These are phyloP conservation scores for Paradendryphiella salina DNA, from an alignment of 2,329 filamentous ascomycete species.

Conservation along the genomic window DNA sequence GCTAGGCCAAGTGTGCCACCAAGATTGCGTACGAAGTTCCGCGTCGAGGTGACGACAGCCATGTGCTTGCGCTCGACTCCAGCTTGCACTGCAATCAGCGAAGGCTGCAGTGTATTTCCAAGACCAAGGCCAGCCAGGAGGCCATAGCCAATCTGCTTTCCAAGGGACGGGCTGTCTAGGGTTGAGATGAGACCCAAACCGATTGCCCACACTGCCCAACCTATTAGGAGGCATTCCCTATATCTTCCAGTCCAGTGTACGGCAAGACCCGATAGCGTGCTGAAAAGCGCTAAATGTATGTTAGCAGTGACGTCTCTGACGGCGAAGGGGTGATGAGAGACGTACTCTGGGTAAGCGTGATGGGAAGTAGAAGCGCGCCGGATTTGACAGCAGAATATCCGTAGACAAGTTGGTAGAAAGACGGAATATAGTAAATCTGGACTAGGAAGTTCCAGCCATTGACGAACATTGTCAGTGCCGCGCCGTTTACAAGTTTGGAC, in stretches of 20 bases:
- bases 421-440: constrained; percentile 63
- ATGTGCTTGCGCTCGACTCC: constrained; percentile 56
- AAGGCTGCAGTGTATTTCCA: constrained; percentile 58
- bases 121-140: constrained; percentile 41
- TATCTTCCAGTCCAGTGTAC: constrained; percentile 27
- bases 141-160: constrained; percentile 25
- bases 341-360: constrained; percentile 46
- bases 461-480: constrained; percentile 54
- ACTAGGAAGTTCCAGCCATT: constrained; percentile 64
- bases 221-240: constrained; percentile 23
- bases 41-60: constrained; percentile 64
- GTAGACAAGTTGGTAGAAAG: constrained; percentile 64
- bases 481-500: constrained; percentile 24
- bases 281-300: constrained; percentile 19
- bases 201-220: constrained; percentile 28
- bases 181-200: constrained; percentile 25
- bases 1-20: constrained; percentile 64
- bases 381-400: constrained; percentile 55
- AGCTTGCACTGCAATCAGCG: constrained; percentile 62
- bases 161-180: constrained; percentile 16
- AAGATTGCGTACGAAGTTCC: constrained; percentile 65
- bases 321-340: background rate
- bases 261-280: constrained; percentile 25
- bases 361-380: constrained; percentile 56
- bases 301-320: background rate